Evolutionary conservation across 2,329 filamentous ascomycete species (phyloP), one percentile per base, ranked within the genome.

Genomic region (Neofusicoccum kwambonambiense): DNA sequence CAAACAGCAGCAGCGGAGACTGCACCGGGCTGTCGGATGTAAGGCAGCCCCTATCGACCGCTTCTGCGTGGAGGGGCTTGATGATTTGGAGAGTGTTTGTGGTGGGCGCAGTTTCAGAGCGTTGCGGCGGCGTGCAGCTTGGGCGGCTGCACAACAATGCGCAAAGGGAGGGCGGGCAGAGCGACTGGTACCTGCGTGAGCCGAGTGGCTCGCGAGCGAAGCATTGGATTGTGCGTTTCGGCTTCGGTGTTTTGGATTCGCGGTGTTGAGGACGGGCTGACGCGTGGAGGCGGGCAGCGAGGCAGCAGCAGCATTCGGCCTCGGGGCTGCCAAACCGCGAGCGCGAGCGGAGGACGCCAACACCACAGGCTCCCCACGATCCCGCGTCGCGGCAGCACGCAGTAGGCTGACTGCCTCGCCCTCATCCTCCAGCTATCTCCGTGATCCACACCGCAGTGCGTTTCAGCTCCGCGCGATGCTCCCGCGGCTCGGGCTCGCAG

Each of bases 101-200:
- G 52, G 52, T 17, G 52, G 39, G 17, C 17, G 31, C 8, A 7
- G 56, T 60, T 47, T 60, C 56, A 60, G 41, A 60, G 56, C 56
- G 56, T 60, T 60, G 47, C 56, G 42, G 56, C 42, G 56, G 41
- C 56, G 42, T 47, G 56, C 56, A 60, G 56, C 51, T 35, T 3
- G 4, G 37, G 51, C 51, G 35, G 51, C 56, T 60, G 56, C 56
- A 47, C 41, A 60, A 47, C 56, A 19, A 37, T 35, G 56, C 56
- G 31, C 56, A 60, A 60, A 60, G 56, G 56, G 42, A 22, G 9
- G 12, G 13, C 5, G n/a, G n/a, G 15, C 13, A 15, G 27, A 1
- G 15, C 13, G 42, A n/a, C 4, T 19, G n/a, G 56, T 60, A 47
- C 56, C 56, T 60, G 56, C 56, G 56, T 60, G 22, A 22, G 22